Conservation (phyloP, 1,139 yeast genomes). For the Lodderomyces oxycetoniae region DNA sequence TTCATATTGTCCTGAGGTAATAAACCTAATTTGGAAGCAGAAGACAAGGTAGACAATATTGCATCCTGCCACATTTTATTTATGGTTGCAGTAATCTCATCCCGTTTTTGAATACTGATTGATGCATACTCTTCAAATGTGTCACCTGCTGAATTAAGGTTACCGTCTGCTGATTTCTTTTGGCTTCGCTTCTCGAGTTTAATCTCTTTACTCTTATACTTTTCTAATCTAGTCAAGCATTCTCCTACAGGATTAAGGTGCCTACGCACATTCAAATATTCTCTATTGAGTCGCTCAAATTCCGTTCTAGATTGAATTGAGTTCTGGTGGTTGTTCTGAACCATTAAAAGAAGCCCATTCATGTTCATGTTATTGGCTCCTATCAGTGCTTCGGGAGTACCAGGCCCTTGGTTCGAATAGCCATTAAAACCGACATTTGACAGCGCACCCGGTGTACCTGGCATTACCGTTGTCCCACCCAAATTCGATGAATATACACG, state of each 20-base stretch:
- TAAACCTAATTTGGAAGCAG: conserved; percentile 3
- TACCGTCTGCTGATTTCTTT: conserved; percentile 11
- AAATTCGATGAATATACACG: conserved; percentile 1
- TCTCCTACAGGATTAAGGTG: conserved; percentile 66
- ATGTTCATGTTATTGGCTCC: conserved; percentile 18
- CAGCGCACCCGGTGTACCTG: conserved; percentile 5
- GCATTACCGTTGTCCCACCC: not conserved
- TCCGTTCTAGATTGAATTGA: conserved; percentile 67
- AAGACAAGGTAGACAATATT: conserved; percentile 19
- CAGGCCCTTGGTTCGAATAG: not conserved
- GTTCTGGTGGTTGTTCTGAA: conserved; percentile 34
- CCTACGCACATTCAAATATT: conserved; percentile 65
- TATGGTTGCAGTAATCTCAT: conserved; percentile 26
- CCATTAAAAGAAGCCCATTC: conserved; percentile 26
- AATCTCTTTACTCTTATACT: conserved; percentile 18
- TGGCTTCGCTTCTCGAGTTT: conserved; percentile 21
- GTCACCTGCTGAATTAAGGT: conserved; percentile 21
- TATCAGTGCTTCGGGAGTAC: conserved; percentile 2
- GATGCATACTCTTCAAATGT: conserved; percentile 32
- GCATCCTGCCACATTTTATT: conserved; percentile 44
- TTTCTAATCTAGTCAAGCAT: conserved; percentile 47
- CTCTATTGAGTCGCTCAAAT: conserved; percentile 70
- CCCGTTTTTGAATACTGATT: conserved; percentile 29
- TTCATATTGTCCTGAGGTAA: conserved; percentile 3
- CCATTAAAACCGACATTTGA: not conserved